Evolutionary conservation across 2,329 filamentous ascomycete species (phyloP), one percentile per base, ranked within the genome.

Genomic region (Ceratocystis alfenasii): DNA sequence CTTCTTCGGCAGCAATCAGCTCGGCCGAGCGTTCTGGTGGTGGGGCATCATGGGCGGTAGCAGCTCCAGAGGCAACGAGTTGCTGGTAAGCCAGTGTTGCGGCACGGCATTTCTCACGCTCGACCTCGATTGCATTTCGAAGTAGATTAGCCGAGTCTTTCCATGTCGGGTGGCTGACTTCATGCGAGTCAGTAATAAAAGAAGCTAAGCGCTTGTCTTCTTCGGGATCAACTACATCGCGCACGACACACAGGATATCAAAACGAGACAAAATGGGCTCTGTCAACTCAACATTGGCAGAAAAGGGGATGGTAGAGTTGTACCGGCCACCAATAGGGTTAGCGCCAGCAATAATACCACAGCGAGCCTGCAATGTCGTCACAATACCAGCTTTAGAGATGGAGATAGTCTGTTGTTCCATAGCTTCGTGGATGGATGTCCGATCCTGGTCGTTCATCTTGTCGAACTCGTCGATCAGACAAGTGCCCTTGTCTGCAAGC

Each of bases 401-500:
- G 68, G 93, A 97, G 70, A 99, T 99, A 1, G 94, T 99, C 77
- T 99, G 94, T 76, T 99, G 94, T 76, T 99, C 94, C 94, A 99
- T 99, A 68, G 94, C 94, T 80, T 99, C 94, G 82, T 99, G 94
- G 71, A 99, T 99, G 6, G 91, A 96, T 0, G 94, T 97, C 70
- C 94, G 86, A 75, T 99, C 94, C 74, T 97, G 91, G 74, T 99
- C 94, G 75, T 97, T 97, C 94, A 99, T 99, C 81, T 99, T 99
- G 83, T 99, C 94, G 72, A 99, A 99, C 76, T 99, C 94, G 72
- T 99, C 94, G 69, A 99, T 99, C 36, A 99, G 81, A 73, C 94
- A 97, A 17, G 90, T 96, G 50, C 94, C 94, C 70, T 90, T 88
- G 74, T 99, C 94, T 17, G 94, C 94, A 66, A 99, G 84, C 72